Evolutionary conservation across 1,284 basidiomycete genomes (phyloP).

Genomic region (Ustilago curta): DNA sequence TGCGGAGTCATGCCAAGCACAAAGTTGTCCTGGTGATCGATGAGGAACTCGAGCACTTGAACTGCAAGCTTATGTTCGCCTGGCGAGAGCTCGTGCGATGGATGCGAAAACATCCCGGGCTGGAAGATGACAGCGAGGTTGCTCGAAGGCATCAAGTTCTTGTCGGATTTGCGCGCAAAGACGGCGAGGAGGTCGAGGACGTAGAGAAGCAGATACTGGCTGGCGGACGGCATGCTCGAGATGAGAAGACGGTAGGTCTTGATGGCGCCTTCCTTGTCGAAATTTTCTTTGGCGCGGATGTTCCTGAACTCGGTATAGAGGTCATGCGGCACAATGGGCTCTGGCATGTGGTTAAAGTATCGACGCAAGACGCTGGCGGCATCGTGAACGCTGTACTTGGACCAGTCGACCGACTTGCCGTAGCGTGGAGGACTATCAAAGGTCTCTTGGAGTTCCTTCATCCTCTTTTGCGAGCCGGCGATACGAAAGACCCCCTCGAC

Average conservation of each 20-base stretch:
- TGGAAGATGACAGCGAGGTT: slow-evolving; percentile 72
- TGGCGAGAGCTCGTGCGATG: slow-evolving; percentile 74
- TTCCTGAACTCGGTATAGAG: slow-evolving; percentile 90
- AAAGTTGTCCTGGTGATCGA: slow-evolving; percentile 73
- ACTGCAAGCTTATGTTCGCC: slow-evolving; percentile 86
- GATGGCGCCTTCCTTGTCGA: slow-evolving; percentile 59
- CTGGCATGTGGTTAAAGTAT: slow-evolving; percentile 96
- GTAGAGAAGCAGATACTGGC: slow-evolving; percentile 94
- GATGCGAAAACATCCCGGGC: slow-evolving; percentile 78
- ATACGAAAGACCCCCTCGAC: slow-evolving; percentile 93
- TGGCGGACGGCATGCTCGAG: slow-evolving; percentile 82
- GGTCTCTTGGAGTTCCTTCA: slow-evolving; percentile 89
- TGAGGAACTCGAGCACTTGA: slow-evolving; percentile 91
- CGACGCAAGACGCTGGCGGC: slow-evolving; percentile 94
- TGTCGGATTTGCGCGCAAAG: slow-evolving; percentile 88
- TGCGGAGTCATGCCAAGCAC: slow-evolving; percentile 63
- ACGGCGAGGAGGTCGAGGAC: slow-evolving; percentile 95
- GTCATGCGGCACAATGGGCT: slow-evolving; percentile 87
- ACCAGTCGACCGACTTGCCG: slow-evolving; percentile 93
- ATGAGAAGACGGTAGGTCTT: slow-evolving; percentile 83
- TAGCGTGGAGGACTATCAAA: slow-evolving; percentile 92
- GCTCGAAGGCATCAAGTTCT: slow-evolving; percentile 93
- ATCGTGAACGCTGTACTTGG: slow-evolving; percentile 90
- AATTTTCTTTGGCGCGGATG: slow-evolving; percentile 72
- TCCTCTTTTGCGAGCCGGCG: slow-evolving; percentile 82